These are phyloP conservation scores for Chrysophaeum taylorii DNA, from an alignment of 352 stramenopile genomes.

Conservation along the genomic window DNA sequence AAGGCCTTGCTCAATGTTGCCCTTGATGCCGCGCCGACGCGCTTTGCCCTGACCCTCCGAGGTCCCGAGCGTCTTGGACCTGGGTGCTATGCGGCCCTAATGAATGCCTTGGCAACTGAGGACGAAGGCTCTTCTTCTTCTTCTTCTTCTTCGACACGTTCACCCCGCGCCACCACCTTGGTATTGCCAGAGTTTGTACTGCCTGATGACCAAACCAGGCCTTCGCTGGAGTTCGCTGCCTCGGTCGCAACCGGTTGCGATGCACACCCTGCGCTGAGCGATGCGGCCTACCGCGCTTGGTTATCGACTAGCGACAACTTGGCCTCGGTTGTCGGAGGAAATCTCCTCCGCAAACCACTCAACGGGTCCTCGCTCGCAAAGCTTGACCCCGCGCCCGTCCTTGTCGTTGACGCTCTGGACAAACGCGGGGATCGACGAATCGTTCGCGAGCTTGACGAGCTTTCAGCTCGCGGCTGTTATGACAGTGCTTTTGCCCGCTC, in stretches of 20 bases:
- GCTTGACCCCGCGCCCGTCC: not conserved
- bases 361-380: no score
- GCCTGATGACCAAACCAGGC: no score
- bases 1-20: not conserved
- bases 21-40: not conserved
- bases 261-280: not conserved
- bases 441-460: slow-evolving; percentile 1
- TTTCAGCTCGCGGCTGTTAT: not conserved
- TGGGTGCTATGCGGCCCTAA: no score
- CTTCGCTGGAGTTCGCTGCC: not conserved
- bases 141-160: no score
- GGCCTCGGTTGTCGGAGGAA: not conserved
- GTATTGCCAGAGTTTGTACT: no score
- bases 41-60: not conserved
- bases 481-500: not conserved
- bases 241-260: not conserved
- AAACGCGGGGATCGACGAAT: slow-evolving; percentile 3
- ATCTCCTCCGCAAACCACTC: not conserved
- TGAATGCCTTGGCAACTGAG: no score
- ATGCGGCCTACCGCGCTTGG: not conserved
- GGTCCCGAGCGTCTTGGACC: no score
- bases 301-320: not conserved
- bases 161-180: no score
- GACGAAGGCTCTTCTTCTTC: no score
- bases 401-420: slow-evolving; percentile 12